Base-by-base conservation (phyloP, 768 basidiomycete species). In the Cystofilobasidium capitatum region DNA sequence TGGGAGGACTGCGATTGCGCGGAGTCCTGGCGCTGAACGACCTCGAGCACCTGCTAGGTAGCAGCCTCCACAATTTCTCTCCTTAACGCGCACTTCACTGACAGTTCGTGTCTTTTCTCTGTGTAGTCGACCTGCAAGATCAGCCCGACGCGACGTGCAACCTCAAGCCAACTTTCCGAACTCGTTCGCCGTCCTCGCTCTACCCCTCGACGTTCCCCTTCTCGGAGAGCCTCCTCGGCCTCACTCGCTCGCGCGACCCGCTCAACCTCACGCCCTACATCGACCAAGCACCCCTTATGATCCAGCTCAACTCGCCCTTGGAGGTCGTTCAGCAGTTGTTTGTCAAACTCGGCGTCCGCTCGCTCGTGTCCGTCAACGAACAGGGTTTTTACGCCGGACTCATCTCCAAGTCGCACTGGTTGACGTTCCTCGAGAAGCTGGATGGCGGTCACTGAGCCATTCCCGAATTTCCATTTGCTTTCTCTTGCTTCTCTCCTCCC, bases 271-370 rank as follows among this genome's bases (percentile, higher is more conserved):
- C 86, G 65, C 80, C 85, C 29, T 97, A 91, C 75, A 92, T 94
- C 84, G 90, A 96, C 75, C 84, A 90, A 80, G 91, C 94, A 1
- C 96, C 96, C 0, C 79, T 97, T 65, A 88, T 86, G 0, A 83
- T 97, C 44, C 85, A 86, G 66, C 84, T 83, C 0, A 86, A 92
- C 72, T 87, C 90, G 1, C 90, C 96, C 0, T 81, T 98, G 75
- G 90, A 96, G 76, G 83, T 97, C 58, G 82, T 97, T 0, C 94
- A 97, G 74, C 90, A 90, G 74, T 84, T 94, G 74, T 98, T 98
- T 73, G 86, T 86, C 67, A 97, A 97, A 76, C 83, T 98, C 24
- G 96, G 96, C 0, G 89, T 91, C 14, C 83, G 90, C 71, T 92
- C 94, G 73, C 84, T 98, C 26, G 81, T 97, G 33, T 84, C 96